Conservation (phyloP, 2,329 filamentous ascomycete genomes). For the Zasmidium cellare region DNA sequence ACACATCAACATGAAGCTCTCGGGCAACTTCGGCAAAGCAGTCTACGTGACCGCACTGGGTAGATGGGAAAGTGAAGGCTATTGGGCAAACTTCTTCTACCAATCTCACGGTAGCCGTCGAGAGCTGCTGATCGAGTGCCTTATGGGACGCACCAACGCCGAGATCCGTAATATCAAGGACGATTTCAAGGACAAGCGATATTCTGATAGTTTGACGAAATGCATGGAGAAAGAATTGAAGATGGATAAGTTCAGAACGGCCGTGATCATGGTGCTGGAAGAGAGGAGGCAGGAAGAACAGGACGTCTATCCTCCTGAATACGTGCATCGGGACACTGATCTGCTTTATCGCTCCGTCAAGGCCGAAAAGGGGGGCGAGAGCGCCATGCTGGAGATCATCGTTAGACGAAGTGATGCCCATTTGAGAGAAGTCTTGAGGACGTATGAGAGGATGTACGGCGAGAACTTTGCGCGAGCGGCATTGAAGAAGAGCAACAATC, state of each 20-base stretch:
- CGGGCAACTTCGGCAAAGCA: constrained; percentile 80
- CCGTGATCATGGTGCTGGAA: constrained; percentile 80
- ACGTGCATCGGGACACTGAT: constrained; percentile 64
- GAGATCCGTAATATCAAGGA: constrained; percentile 87
- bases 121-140: constrained; percentile 86
- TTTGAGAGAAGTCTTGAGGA: constrained; percentile 72
- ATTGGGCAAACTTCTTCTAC: constrained; percentile 99
- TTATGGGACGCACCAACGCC: constrained; percentile 87
- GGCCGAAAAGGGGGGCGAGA: constrained; percentile 77
- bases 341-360: constrained; percentile 69
- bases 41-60: constrained; percentile 89
- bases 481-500: constrained; percentile 82
- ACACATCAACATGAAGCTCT: constrained; percentile 79
- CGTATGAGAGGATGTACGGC: constrained; percentile 72
- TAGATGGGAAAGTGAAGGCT: constrained; percentile 87
- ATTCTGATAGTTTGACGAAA: constrained; percentile 73
- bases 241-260: constrained; percentile 93
- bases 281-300: constrained; percentile 80
- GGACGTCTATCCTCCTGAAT: constrained; percentile 61
- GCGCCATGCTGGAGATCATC: constrained; percentile 81
- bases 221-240: constrained; percentile 94
- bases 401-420: constrained; percentile 78
- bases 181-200: constrained; percentile 88
- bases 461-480: constrained; percentile 87
- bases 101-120: constrained; percentile 80